Percentiles rank a stretch among this genome's conserved stretches.
phyloP scores from a whole-genome alignment of 495 filamentous ascomycete genomes.

The Penicillium atrosanguineum region DNA sequence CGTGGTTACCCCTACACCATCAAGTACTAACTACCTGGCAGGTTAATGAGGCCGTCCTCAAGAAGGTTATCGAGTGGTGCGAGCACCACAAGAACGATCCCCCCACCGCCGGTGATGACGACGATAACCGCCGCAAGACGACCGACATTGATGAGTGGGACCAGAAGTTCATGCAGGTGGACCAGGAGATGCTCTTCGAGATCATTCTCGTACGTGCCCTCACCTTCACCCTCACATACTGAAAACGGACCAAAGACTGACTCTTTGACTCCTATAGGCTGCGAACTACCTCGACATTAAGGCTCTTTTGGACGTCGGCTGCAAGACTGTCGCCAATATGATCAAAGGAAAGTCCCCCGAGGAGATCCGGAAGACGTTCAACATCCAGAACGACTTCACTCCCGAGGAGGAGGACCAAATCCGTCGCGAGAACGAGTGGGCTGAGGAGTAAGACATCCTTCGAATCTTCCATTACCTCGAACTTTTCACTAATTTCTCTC shows the following conservation, averaged over 20 bases:
- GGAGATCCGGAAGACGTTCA: conserved; percentile 75
- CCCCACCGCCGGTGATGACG: conserved; percentile 76
- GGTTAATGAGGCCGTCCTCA: conserved; percentile 91
- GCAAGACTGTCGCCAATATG: conserved; percentile 70
- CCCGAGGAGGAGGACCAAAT: conserved; percentile 74
- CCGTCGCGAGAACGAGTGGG: conserved; percentile 71
- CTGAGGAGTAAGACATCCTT: conserved; percentile 55
- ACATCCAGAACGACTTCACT: conserved; percentile 73
- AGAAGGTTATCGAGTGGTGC: conserved; percentile 98
- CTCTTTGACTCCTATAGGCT: conserved; percentile 36
- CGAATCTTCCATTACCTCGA: not conserved
- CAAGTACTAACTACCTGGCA: conserved; percentile 26
- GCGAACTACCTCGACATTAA: conserved; percentile 75
- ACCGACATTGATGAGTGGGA: conserved; percentile 99
- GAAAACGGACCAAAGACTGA: conserved; percentile 2
- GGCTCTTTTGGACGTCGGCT: conserved; percentile 63
- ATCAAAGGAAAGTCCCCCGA: conserved; percentile 74
- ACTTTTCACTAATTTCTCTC: not conserved
- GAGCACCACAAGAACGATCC: conserved; percentile 89
- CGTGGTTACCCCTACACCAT: not conserved
- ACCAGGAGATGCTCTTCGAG: conserved; percentile 99
- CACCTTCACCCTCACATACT: not conserved
- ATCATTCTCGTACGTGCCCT: conserved; percentile 85
- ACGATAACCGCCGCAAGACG: conserved; percentile 93
- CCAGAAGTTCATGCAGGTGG: conserved; percentile 99